Conservation (phyloP, 1,284 basidiomycete species). For the Ceraceosorus guamensis region DNA sequence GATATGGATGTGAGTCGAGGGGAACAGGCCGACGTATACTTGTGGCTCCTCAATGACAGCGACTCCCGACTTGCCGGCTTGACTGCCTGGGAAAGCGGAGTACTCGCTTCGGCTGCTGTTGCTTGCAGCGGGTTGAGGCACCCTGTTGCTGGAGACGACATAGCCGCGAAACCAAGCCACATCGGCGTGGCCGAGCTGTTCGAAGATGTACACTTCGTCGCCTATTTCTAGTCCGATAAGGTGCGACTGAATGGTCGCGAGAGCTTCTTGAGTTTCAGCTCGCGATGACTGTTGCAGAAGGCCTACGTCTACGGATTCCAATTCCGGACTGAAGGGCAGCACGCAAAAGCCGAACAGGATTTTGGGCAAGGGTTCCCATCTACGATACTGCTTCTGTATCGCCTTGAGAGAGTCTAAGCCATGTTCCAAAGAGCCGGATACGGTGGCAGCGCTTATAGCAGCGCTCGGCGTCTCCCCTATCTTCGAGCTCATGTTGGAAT, state of each 20-base stretch:
- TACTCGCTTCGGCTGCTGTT: slow-evolving; percentile 50
- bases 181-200: slow-evolving; percentile 35
- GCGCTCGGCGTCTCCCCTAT: too few species aligned
- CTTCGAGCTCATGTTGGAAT: too few species aligned
- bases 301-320: slow-evolving; percentile 24
- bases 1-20: slow-evolving; percentile 78
- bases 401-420: too few species aligned
- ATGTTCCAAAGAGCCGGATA: too few species aligned
- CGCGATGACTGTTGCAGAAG: slow-evolving; percentile 15
- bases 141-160: slow-evolving; percentile 60
- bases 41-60: slow-evolving; percentile 55
- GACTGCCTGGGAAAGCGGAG: slow-evolving; percentile 22
- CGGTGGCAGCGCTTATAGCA: too few species aligned
- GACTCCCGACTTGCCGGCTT: slow-evolving; percentile 8
- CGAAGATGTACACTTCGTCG: slow-evolving; percentile 80
- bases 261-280: background rate
- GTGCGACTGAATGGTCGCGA: slow-evolving; percentile 21
- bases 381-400: slow-evolving; percentile 10
- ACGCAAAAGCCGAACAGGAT: slow-evolving; percentile 38
- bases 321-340: slow-evolving; percentile 34
- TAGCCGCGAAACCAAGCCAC: slow-evolving; percentile 55
- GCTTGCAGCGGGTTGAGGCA: slow-evolving; percentile 22
- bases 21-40: slow-evolving; percentile 93
- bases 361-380: slow-evolving; percentile 40
- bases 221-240: slow-evolving; percentile 57